phyloP scores from a whole-genome alignment of 2,329 filamentous ascomycete genomes.

The Aspergillus floridensis region DNA sequence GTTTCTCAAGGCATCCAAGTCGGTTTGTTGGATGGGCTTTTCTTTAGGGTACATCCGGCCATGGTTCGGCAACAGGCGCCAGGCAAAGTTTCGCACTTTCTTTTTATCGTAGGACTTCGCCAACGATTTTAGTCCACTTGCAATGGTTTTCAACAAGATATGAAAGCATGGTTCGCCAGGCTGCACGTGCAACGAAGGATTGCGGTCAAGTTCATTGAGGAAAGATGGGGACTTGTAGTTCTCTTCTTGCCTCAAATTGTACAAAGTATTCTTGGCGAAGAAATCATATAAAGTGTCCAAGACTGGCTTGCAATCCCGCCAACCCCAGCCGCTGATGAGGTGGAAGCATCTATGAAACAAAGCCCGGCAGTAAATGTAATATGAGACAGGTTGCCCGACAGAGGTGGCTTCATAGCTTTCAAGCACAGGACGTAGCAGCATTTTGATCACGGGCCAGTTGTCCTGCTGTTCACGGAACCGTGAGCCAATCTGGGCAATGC shows the following conservation, averaged over 20 bases:
- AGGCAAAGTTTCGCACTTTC: constrained; percentile 56
- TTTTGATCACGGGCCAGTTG: constrained; percentile 52
- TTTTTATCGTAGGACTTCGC: constrained; percentile 48
- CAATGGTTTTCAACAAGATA: constrained; percentile 58
- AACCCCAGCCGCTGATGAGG: constrained; percentile 56
- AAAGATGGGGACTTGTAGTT: constrained; percentile 53
- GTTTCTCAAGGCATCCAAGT: constrained; percentile 58
- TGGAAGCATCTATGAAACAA: constrained; percentile 53
- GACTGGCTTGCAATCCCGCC: constrained; percentile 55
- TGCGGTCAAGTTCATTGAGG: constrained; percentile 49
- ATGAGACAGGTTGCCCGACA: constrained; percentile 40
- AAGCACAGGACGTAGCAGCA: constrained; percentile 49
- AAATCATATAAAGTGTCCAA: constrained; percentile 58
- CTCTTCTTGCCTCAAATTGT: constrained; percentile 53
- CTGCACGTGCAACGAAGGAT: constrained; percentile 45
- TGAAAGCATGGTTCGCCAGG: constrained; percentile 56
- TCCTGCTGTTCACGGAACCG: constrained; percentile 42
- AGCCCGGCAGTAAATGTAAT: constrained; percentile 56
- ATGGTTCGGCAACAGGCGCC: constrained; percentile 60
- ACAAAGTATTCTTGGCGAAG: constrained; percentile 55
- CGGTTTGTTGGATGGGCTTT: constrained; percentile 50
- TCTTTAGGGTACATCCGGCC: constrained; percentile 61
- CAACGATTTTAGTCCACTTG: constrained; percentile 50
- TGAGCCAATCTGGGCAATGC: constrained; percentile 44
- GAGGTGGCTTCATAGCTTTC: constrained; percentile 47